Base-by-base conservation (phyloP, 129 eudicot genomes). In the Silybum marianum region DNA sequence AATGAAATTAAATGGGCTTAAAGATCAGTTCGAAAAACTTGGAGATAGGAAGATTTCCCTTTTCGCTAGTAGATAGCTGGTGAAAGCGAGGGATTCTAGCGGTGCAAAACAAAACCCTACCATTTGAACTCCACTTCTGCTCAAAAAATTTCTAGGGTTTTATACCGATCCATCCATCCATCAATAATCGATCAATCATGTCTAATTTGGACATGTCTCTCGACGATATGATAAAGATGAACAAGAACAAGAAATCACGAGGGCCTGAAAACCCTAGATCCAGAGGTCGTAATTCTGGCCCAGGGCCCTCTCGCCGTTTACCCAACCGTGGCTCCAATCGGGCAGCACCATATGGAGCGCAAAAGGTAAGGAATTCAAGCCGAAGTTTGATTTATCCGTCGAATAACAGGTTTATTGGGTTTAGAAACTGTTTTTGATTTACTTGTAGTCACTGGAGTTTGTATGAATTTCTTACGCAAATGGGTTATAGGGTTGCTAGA, bases 151-250 rank as follows among this genome's bases (percentile, higher is more conserved):
- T 81, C 65, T 69, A 71, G 85, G 82, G 88, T 81, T 81, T 81
- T 18, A 62, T 11, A 7, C 19, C 51, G 67, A 66, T 48, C 19
- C 13, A 0, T 32, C 36, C 36, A 32, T 32, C 36, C 6, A 32
- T 32, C 36, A 4, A 32, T 32, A 32, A 32, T 4, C 6, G 0
- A 32, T 38, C 19, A 44, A 69, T 60, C 69, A 88, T 88, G 92
- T 83, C 92, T 11, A 84, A 86, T 79, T 8, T 88, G 80, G 88
- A 88, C 66, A 63, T 88, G 78, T 83, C 90, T 22, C 91, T 88
- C 48, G 92, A 88, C 26, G 89, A 88, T 78, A 77, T 88, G 78
- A 88, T 88, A 67, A 86, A 73, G 88, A 77, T 24, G 80, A 88
- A 86, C 78, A 88, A 88, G 84, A 84, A 86, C 78, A 88, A 88